Evolutionary conservation across 495 filamentous ascomycete genomes (phyloP).

Genomic region (Aspergillus baeticus): DNA sequence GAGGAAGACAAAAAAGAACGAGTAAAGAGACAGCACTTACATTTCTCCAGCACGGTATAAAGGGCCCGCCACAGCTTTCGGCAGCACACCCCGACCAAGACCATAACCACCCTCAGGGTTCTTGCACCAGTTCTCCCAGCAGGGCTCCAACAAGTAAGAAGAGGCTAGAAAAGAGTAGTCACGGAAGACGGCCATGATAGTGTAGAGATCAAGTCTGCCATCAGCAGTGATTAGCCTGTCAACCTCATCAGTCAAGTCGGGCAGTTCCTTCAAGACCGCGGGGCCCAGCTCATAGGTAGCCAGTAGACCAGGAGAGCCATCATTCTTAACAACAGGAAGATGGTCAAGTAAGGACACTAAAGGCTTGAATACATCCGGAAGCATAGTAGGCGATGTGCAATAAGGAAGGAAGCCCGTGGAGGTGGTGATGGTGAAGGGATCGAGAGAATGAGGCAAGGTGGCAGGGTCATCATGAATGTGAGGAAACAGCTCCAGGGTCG

Average conservation of each 20-base stretch:
- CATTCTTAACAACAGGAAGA: constrained; percentile 69
- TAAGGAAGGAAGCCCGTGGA: constrained; percentile 70
- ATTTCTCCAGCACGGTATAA: constrained; percentile 75
- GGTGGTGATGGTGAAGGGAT: constrained; percentile 85
- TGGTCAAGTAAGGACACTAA: constrained; percentile 68
- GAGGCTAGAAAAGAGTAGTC: constrained; percentile 90
- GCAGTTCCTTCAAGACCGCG: constrained; percentile 61
- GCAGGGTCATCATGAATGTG: constrained; percentile 58
- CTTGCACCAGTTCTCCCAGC: constrained; percentile 67
- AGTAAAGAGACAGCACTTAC: constrained; percentile 50
- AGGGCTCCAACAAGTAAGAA: constrained; percentile 91
- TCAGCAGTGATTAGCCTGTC: constrained; percentile 57
- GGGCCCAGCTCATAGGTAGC: constrained; percentile 69
- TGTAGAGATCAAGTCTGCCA: constrained; percentile 60
- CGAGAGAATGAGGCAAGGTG: constrained; percentile 53
- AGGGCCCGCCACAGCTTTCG: constrained; percentile 66
- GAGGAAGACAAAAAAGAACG: constrained; percentile 4
- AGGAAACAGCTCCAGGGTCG: constrained; percentile 51
- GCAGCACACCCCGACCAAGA: constrained; percentile 67
- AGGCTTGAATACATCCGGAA: constrained; percentile 65
- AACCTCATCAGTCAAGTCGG: constrained; percentile 69
- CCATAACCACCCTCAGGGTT: constrained; percentile 68
- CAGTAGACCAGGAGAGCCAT: constrained; percentile 73
- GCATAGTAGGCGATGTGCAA: constrained; percentile 32
- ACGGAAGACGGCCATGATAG: constrained; percentile 79